These are phyloP conservation scores for Lepiota brunneoincarnata DNA, from an alignment of 768 basidiomycete species.

Conservation along the genomic window DNA sequence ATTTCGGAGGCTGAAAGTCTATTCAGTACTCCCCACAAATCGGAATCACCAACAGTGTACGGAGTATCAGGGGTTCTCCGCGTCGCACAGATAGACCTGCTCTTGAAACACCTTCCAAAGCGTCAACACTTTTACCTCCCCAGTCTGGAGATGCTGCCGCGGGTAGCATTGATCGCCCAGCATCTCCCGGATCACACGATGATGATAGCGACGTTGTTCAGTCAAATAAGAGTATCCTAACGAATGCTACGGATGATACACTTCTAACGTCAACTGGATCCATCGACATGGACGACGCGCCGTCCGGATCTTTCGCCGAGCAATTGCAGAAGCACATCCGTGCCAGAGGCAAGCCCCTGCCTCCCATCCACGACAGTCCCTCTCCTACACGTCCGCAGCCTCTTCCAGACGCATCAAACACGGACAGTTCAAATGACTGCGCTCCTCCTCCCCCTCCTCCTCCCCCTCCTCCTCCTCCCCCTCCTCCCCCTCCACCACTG, in stretches of 20 bases:
- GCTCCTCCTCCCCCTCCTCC: slow-evolving; percentile 28
- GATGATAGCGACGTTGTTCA: slow-evolving; percentile 56
- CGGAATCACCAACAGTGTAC: slow-evolving; percentile 58
- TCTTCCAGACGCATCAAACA: slow-evolving; percentile 15
- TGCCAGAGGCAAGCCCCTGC: slow-evolving; percentile 41
- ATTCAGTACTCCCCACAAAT: slow-evolving; percentile 60
- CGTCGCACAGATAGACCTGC: slow-evolving; percentile 50
- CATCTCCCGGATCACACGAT: slow-evolving; percentile 43
- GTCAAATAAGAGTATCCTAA: slow-evolving; percentile 37
- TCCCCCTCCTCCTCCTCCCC: slow-evolving; percentile 33
- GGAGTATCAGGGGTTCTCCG: slow-evolving; percentile 70
- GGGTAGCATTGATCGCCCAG: slow-evolving; percentile 38
- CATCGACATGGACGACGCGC: slow-evolving; percentile 22
- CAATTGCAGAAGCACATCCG: slow-evolving; percentile 60
- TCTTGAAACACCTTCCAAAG: slow-evolving; percentile 37
- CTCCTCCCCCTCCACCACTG: slow-evolving; percentile 35
- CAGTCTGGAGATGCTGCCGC: slow-evolving; percentile 36
- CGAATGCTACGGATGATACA: slow-evolving; percentile 51
- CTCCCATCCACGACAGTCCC: slow-evolving; percentile 35
- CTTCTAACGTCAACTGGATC: slow-evolving; percentile 56
- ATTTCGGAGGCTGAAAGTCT: slow-evolving; percentile 6
- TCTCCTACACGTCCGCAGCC: slow-evolving; percentile 19
- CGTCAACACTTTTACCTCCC: slow-evolving; percentile 41
- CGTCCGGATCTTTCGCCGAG: slow-evolving; percentile 55
- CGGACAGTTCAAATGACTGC: slow-evolving; percentile 15